These are phyloP conservation scores for Cyanodermella asteris DNA, from an alignment of 2,329 filamentous ascomycete species.

Conservation along the genomic window DNA sequence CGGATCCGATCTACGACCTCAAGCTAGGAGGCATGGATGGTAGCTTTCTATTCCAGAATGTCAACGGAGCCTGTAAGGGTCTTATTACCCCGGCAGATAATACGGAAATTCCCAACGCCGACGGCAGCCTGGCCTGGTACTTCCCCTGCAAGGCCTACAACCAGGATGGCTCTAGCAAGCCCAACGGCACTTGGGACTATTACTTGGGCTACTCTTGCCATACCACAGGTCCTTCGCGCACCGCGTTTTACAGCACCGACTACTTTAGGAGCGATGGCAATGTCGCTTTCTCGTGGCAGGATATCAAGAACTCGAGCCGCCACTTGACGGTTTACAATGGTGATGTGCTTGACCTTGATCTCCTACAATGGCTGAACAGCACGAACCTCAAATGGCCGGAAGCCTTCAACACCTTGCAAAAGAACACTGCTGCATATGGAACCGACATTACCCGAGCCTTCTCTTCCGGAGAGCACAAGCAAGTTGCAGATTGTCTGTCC, in stretches of 20 bases:
- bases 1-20: slow-evolving; percentile 78
- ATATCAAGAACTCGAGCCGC: slow-evolving; percentile 68
- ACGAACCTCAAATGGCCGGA: slow-evolving; percentile 54
- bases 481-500: slow-evolving; percentile 65
- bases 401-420: slow-evolving; percentile 59
- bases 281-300: slow-evolving; percentile 91
- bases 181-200: slow-evolving; percentile 51
- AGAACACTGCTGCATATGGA: slow-evolving; percentile 50
- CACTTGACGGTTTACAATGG: slow-evolving; percentile 91
- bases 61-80: slow-evolving; percentile 89
- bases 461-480: slow-evolving; percentile 57
- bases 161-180: slow-evolving; percentile 66
- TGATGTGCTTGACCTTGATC: slow-evolving; percentile 71
- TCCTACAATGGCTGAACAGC: slow-evolving; percentile 76
- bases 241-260: slow-evolving; percentile 51
- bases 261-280: slow-evolving; percentile 53
- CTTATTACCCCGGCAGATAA: slow-evolving; percentile 50
- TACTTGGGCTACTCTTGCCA: slow-evolving; percentile 82
- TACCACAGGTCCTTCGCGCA: slow-evolving; percentile 45
- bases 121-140: slow-evolving; percentile 76
- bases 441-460: slow-evolving; percentile 79
- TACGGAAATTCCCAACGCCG: slow-evolving; percentile 57
- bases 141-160: slow-evolving; percentile 85
- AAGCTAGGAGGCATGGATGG: slow-evolving; percentile 77
- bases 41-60: slow-evolving; percentile 94